Conservation (phyloP, 2,329 filamentous ascomycete genomes). For the Chaetomiaceae sp. region DNA sequence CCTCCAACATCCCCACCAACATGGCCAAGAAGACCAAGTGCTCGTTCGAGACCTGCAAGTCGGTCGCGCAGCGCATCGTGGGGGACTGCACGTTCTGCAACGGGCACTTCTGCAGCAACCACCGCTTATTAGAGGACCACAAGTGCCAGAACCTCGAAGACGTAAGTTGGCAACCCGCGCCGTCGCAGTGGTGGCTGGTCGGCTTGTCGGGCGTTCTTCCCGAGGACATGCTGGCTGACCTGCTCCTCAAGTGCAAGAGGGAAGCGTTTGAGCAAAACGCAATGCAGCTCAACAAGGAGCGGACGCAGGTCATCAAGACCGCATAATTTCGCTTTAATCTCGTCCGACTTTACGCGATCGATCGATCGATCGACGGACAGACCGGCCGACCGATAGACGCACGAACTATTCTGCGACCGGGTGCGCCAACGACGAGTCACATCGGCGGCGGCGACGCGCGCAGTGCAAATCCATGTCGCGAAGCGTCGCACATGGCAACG, state of each 20-base stretch:
- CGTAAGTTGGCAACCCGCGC: slow-evolving; percentile 44
- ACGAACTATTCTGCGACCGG: not conserved
- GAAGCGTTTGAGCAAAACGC: slow-evolving; percentile 93
- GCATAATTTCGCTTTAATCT: slow-evolving; percentile 55
- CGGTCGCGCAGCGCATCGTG: slow-evolving; percentile 84
- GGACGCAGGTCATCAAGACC: slow-evolving; percentile 90
- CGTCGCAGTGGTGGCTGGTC: slow-evolving; percentile 27
- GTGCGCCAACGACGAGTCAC: not conserved
- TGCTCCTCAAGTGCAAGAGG: slow-evolving; percentile 73
- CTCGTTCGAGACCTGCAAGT: slow-evolving; percentile 83
- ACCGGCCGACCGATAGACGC: not conserved
- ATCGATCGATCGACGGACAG: not conserved
- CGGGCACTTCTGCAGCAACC: slow-evolving; percentile 91
- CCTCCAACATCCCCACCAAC: slow-evolving; percentile 26
- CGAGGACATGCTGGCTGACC: slow-evolving; percentile 37
- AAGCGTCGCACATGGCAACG: not conserved
- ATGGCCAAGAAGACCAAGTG: slow-evolving; percentile 80
- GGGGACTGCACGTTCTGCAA: slow-evolving; percentile 95
- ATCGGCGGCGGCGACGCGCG: not conserved
- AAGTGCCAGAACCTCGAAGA: slow-evolving; percentile 90
- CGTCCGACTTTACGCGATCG: too few species aligned
- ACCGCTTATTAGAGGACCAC: slow-evolving; percentile 90
- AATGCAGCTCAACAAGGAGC: slow-evolving; percentile 84
- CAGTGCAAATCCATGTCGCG: not conserved
- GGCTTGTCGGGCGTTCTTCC: slow-evolving; percentile 31